These are phyloP conservation scores for Talaromyces sp. DNA, from an alignment of 2,329 filamentous ascomycete species.

Conservation along the genomic window DNA sequence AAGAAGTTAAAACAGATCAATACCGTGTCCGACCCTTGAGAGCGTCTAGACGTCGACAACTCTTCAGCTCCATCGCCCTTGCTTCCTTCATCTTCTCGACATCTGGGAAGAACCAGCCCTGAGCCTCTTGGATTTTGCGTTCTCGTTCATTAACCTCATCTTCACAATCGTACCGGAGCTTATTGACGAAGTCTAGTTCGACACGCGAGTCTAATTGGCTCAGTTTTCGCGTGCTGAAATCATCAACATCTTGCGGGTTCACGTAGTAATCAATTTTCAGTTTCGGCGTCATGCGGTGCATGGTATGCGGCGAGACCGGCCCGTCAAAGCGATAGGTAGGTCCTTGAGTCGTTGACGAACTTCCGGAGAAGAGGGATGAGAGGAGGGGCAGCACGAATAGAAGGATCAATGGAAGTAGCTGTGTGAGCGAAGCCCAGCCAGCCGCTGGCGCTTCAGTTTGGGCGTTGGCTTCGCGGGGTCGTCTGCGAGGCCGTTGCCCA, in stretches of 20 bases:
- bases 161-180: conserved; percentile 66
- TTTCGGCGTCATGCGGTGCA: conserved; percentile 63
- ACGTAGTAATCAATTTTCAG: conserved; percentile 79
- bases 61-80: conserved; percentile 53
- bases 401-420: conserved; percentile 79
- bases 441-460: conserved; percentile 48
- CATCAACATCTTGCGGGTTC: conserved; percentile 68
- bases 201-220: conserved; percentile 69
- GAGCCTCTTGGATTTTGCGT: conserved; percentile 67
- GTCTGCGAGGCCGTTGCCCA: conserved; percentile 66
- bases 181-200: conserved; percentile 65
- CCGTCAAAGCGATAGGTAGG: conserved; percentile 73
- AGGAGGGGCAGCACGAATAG: conserved; percentile 82
- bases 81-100: conserved; percentile 71
- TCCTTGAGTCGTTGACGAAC: conserved; percentile 48
- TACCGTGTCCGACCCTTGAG: conserved; percentile 33
- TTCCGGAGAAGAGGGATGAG: conserved; percentile 64
- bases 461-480: conserved; percentile 61
- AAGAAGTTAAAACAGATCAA: conserved; percentile 1
- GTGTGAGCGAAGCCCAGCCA: conserved; percentile 54
- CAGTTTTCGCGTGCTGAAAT: conserved; percentile 64
- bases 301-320: conserved; percentile 64
- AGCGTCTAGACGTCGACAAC: conserved; percentile 51
- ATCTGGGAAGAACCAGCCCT: conserved; percentile 83
- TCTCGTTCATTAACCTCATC: conserved; percentile 61